Evolutionary conservation across 108 stramenopile genomes (phyloP).

Genomic region (Conticribra weissflogii): DNA sequence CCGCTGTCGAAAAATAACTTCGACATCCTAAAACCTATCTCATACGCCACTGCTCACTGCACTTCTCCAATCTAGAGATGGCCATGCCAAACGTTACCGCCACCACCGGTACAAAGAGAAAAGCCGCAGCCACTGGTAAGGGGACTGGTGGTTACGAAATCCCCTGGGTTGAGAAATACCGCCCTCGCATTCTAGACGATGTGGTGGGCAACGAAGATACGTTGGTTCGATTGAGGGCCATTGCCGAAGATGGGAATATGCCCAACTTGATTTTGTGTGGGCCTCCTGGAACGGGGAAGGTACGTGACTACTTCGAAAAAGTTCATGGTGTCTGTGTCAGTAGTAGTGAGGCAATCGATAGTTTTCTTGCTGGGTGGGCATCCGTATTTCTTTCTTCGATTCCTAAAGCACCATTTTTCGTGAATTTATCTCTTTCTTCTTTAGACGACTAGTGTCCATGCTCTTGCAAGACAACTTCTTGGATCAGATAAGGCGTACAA

Average conservation of each 20-base stretch:
- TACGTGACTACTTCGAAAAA: slow-evolving; percentile 8
- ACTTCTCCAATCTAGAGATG: too few species aligned
- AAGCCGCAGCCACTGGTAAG: too few species aligned
- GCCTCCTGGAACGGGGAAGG: slow-evolving; percentile 92
- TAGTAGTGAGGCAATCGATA: too few species aligned
- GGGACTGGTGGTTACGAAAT: too few species aligned
- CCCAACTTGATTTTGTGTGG: slow-evolving; percentile 97
- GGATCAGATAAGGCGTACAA: slow-evolving; percentile 80
- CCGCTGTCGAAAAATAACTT: too few species aligned
- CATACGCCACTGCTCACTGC: too few species aligned
- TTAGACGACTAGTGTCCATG: slow-evolving; percentile 91
- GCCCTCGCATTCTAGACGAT: slow-evolving; percentile 80
- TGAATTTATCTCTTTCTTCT: neutral
- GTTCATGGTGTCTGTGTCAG: neutral
- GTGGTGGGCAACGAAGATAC: slow-evolving; percentile 99
- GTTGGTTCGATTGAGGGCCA: slow-evolving; percentile 86
- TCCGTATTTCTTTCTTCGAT: slow-evolving; percentile 4
- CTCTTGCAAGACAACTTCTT: slow-evolving; percentile 88
- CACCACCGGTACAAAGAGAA: too few species aligned
- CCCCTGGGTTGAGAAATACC: slow-evolving; percentile 99
- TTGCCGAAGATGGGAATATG: slow-evolving; percentile 96
- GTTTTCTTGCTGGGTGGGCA: neutral
- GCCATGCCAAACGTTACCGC: too few species aligned
- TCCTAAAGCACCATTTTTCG: neutral
- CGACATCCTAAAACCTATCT: too few species aligned